Percentiles rank a stretch among this genome's conserved stretches.
phyloP scores from a whole-genome alignment of 75 land plant species.

The Pinus albicaulis region DNA sequence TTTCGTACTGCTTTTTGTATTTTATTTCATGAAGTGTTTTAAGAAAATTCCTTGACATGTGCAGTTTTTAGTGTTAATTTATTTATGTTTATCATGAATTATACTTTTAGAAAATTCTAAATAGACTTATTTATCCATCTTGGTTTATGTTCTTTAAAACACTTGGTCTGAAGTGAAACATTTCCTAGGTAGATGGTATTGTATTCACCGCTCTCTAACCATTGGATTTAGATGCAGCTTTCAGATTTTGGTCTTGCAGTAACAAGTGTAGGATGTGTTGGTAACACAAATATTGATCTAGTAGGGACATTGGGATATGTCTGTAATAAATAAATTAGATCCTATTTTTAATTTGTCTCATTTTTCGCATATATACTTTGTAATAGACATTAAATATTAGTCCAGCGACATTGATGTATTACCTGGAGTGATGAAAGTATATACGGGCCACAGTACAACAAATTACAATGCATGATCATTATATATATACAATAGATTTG shows the following conservation, averaged over 20 bases:
- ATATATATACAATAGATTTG: no score
- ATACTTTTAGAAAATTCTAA: not conserved
- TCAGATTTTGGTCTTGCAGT: conserved; percentile 89
- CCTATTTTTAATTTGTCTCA: not conserved
- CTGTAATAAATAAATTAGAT: not conserved
- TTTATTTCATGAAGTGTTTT: no score
- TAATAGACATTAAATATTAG: no score
- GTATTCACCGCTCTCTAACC: not conserved
- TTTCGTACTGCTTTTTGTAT: no score
- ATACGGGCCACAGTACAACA: no score
- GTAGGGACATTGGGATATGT: conserved; percentile 85
- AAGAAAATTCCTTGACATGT: not conserved
- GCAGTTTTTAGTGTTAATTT: not conserved
- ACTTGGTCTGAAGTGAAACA: not conserved
- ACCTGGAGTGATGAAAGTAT: no score
- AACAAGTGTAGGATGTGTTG: conserved; percentile 24
- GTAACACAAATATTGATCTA: conserved; percentile 50
- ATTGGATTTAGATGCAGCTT: conserved; percentile 40
- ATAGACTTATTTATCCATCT: not conserved
- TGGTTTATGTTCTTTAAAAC: not conserved
- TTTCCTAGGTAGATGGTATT: not conserved
- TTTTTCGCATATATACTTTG: no score
- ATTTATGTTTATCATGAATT: not conserved
- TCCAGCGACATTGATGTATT: no score
- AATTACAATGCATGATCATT: no score